Evolutionary conservation across 2,329 filamentous ascomycete species (phyloP).

Genomic region (Fusarium burgessii): DNA sequence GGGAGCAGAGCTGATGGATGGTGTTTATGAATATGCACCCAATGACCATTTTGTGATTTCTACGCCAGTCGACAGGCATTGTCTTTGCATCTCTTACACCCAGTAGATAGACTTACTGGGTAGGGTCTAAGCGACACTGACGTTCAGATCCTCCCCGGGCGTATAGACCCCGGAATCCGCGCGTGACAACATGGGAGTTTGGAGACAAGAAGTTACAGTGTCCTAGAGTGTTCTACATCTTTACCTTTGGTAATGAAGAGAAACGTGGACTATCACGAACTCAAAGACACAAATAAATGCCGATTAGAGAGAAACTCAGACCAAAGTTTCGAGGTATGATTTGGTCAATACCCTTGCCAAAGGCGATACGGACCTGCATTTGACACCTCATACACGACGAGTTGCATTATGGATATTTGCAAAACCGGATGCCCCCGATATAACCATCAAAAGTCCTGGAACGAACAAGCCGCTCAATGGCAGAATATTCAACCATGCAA

Average conservation of each 20-base stretch:
- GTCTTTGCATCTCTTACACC: slow-evolving; percentile 5
- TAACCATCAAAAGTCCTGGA: slow-evolving; percentile 17
- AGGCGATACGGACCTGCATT: background rate
- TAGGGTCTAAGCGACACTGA: slow-evolving; percentile 6
- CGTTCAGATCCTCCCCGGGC: slow-evolving; percentile 1
- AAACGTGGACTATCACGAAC: background rate
- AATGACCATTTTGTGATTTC: slow-evolving; percentile 9
- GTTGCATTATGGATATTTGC: background rate
- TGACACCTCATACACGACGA: slow-evolving; percentile 2
- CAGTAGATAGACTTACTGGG: slow-evolving; percentile 7
- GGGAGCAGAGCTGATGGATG: background rate
- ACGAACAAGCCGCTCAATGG: slow-evolving; percentile 11
- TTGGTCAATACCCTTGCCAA: background rate
- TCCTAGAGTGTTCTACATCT: background rate
- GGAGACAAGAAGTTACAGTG: background rate
- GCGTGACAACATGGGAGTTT: background rate
- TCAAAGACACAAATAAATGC: background rate
- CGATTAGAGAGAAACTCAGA: background rate
- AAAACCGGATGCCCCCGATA: slow-evolving; percentile 21
- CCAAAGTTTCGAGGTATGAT: background rate
- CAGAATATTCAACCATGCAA: background rate
- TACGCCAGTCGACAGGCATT: slow-evolving; percentile 2
- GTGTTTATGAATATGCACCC: background rate
- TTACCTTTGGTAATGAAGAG: background rate
- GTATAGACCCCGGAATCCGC: background rate